Evolutionary conservation across 305 asterid genomes (phyloP).

Genomic region (Coffea humblotiana): DNA sequence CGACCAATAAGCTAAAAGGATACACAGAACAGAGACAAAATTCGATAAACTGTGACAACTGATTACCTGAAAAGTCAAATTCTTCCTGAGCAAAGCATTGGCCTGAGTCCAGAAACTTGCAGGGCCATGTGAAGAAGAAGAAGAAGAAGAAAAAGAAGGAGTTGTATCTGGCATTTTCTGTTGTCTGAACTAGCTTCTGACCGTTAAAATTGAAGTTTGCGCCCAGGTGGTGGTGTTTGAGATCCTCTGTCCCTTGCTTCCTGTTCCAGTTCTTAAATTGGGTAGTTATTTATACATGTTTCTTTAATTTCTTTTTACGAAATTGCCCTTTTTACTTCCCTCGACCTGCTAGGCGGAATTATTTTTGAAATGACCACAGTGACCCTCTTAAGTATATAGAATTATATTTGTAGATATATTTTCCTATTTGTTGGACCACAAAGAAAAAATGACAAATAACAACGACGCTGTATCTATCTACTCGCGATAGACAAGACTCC

Average conservation of each 20-base stretch:
- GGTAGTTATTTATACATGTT: conserved; percentile 1
- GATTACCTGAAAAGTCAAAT: conserved; percentile 76
- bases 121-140: conserved; percentile 33
- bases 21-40: not conserved
- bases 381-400: not conserved
- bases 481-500: no score
- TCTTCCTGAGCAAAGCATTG: conserved; percentile 87
- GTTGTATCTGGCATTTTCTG: conserved; percentile 45
- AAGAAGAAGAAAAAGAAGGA: no score
- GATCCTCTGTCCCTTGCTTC: no score
- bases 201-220: not conserved
- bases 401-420: no score
- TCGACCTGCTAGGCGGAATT: not conserved
- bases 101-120: conserved; percentile 91
- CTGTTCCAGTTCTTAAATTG: not conserved
- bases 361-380: not conserved
- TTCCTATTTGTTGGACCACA: no score
- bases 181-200: not conserved
- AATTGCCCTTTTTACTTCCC: conserved; percentile 7
- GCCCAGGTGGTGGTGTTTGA: not conserved
- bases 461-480: no score
- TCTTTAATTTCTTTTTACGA: not conserved
- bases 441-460: no score
- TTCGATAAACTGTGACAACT: not conserved
- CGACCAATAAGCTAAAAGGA: not conserved